Percentiles rank a stretch among this genome's conserved stretches.
Evolutionary conservation across 2,329 filamentous ascomycete genomes (phyloP).

Genomic region (Aspergillus nomiae): DNA sequence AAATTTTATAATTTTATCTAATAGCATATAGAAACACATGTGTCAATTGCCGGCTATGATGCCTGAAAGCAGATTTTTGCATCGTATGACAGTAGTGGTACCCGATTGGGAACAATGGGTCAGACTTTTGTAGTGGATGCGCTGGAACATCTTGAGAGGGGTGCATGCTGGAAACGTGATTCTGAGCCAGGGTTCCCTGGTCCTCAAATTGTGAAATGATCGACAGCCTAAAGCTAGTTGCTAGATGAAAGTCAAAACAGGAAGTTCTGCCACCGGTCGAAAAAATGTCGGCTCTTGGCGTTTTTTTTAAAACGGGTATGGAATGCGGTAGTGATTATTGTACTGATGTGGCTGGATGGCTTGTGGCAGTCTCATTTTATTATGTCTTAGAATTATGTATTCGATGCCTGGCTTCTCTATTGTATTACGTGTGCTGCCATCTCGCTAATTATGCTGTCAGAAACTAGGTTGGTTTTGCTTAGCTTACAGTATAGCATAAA

Average conservation of each 20-base stretch:
- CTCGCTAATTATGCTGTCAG: not conserved
- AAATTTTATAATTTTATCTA: slow-evolving; percentile 1
- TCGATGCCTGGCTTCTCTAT: not conserved
- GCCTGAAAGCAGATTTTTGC: not conserved
- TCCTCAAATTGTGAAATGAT: slow-evolving; percentile 10
- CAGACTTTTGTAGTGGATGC: not conserved
- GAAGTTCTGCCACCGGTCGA: not conserved
- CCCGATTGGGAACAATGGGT: not conserved
- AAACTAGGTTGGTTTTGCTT: not conserved
- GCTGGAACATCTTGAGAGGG: not conserved
- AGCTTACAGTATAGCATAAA: not conserved
- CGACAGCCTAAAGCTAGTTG: slow-evolving; percentile 17
- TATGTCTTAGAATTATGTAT: not conserved
- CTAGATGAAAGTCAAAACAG: slow-evolving; percentile 8
- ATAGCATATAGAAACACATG: not conserved
- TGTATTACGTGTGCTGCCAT: not conserved
- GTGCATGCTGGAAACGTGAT: slow-evolving; percentile 7
- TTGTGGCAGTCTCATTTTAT: not conserved
- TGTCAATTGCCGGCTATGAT: not conserved
- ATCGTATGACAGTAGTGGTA: not conserved
- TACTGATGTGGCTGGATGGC: not conserved
- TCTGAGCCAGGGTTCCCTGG: slow-evolving; percentile 10
- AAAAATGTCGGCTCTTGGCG: slow-evolving; percentile 1
- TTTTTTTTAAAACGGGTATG: not conserved
- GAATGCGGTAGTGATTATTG: not conserved